phyloP scores from a whole-genome alignment of 257 asterid genomes.

The Lantana camara region DNA sequence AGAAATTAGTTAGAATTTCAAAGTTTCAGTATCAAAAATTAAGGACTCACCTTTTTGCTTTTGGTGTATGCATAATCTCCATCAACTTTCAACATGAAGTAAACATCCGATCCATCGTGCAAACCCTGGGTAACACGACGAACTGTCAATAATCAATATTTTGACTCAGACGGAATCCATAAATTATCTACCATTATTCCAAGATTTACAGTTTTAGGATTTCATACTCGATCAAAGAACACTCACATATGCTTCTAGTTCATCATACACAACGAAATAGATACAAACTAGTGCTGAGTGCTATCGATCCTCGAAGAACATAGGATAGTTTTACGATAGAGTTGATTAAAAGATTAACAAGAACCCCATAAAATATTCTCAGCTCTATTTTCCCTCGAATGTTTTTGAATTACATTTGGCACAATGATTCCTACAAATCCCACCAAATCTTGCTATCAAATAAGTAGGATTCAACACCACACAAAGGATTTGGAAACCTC shows the following conservation, averaged over 20 bases:
- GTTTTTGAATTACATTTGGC: no score
- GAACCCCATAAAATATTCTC: background rate
- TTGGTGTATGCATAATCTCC: conserved; percentile 70
- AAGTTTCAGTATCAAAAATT: background rate
- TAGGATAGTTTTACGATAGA: no score
- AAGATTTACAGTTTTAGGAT: background rate
- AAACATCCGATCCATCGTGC: conserved; percentile 78
- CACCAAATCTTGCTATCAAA: no score
- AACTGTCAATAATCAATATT: conserved; percentile 13
- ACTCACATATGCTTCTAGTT: background rate
- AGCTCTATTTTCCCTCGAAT: background rate
- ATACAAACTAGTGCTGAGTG: background rate
- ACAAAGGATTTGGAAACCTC: no score
- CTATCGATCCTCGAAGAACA: background rate
- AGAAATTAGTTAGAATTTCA: background rate
- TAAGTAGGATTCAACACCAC: no score
- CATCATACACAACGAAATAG: background rate
- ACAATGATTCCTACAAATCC: no score
- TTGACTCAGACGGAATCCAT: conserved; percentile 18
- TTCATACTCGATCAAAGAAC: background rate
- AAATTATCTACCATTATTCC: background rate
- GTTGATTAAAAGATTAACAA: background rate
- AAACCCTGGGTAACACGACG: conserved; percentile 52
- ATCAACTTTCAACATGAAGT: conserved; percentile 77
- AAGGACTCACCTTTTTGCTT: conserved; percentile 75